Percentiles rank a stretch among this genome's conserved stretches.
phyloP scores from a whole-genome alignment of 805 yeast genomes.

The Pichia gijzeniarum region DNA sequence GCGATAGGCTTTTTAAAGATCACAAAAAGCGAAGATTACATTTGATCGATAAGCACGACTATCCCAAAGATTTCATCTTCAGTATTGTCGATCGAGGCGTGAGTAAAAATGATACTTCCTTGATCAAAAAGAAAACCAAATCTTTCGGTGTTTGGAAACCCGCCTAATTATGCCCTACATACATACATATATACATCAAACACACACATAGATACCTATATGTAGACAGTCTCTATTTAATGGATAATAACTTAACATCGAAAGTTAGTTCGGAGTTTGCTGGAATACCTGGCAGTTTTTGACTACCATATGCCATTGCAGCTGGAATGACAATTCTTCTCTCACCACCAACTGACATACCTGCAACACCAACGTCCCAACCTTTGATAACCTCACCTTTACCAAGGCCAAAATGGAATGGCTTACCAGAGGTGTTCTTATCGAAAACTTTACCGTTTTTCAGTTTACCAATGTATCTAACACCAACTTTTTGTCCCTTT shows the following conservation, averaged over 20 bases:
- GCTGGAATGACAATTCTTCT: conserved; percentile 96
- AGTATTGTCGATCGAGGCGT: conserved; percentile 28
- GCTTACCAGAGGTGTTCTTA: conserved; percentile 96
- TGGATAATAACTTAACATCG: conserved; percentile 87
- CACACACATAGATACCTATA: too few relatives aligned
- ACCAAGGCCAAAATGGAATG: conserved; percentile 85
- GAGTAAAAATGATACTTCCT: conserved; percentile 15
- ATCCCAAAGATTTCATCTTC: conserved; percentile 33
- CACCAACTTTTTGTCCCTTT: conserved; percentile 85
- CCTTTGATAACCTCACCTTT: conserved; percentile 98
- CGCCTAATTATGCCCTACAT: conserved; percentile 1
- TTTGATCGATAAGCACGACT: conserved; percentile 44
- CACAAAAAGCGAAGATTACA: conserved; percentile 40
- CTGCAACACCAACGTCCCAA: conserved; percentile 97
- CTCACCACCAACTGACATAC: conserved; percentile 98
- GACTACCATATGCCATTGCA: conserved; percentile 92
- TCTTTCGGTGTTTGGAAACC: conserved; percentile 16
- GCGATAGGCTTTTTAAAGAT: conserved; percentile 35
- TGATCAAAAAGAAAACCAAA: conserved; percentile 17
- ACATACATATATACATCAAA: too few relatives aligned
- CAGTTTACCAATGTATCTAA: conserved; percentile 96
- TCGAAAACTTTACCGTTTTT: conserved; percentile 95
- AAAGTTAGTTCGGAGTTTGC: conserved; percentile 94
- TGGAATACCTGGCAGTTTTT: conserved; percentile 94
- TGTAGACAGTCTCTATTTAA: conserved; percentile 47